Conservation (phyloP, 768 basidiomycete species). For the Amanita fuliginea region DNA sequence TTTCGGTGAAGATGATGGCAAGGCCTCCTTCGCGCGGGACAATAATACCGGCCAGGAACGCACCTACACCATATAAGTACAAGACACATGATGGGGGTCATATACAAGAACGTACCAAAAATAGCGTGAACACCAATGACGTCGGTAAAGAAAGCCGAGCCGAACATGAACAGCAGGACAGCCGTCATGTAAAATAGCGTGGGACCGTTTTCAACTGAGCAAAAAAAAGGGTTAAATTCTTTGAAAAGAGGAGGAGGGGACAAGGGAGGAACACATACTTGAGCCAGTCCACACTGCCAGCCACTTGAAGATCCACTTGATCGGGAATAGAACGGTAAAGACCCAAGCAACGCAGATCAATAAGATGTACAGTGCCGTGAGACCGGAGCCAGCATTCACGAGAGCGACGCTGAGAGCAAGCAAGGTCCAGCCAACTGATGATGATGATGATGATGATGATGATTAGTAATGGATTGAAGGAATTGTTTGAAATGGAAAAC, state of each 20-base stretch:
- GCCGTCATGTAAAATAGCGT: constrained; percentile 85
- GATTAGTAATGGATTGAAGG: too few species aligned
- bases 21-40: constrained; percentile 87
- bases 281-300: constrained; percentile 72
- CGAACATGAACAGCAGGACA: constrained; percentile 72
- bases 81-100: too few species aligned
- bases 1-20: constrained; percentile 80
- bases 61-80: not conserved
- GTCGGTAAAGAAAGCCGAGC: constrained; percentile 87
- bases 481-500: too few species aligned
- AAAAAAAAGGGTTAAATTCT: not conserved
- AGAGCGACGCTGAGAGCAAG: constrained; percentile 88
- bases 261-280: constrained; percentile 23
- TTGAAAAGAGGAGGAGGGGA: not conserved
- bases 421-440: constrained; percentile 67
- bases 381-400: constrained; percentile 76
- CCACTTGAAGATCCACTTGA: constrained; percentile 53
- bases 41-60: constrained; percentile 66
- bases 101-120: constrained; percentile 42
- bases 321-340: constrained; percentile 61
- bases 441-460: too few species aligned
- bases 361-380: constrained; percentile 80
- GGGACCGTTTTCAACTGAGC: constrained; percentile 59
- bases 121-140: constrained; percentile 88
- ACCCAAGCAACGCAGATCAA: constrained; percentile 74